Conservation (phyloP, 805 yeast species). For the Candida silvicultrix region DNA sequence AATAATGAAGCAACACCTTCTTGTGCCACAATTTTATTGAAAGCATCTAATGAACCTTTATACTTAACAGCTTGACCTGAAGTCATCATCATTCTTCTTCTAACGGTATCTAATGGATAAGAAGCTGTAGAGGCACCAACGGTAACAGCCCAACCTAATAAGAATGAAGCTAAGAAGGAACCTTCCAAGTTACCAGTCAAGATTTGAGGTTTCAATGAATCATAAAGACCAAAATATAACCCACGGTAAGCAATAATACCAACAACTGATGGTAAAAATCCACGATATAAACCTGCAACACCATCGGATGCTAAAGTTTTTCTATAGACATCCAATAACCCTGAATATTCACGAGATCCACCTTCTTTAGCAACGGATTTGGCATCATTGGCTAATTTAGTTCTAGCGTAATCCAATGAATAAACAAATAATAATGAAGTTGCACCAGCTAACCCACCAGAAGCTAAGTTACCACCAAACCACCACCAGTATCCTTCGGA, state of each 20-base stretch:
- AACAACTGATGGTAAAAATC: slow-evolving; percentile 92
- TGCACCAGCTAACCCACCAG: slow-evolving; percentile 97
- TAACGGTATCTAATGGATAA: slow-evolving; percentile 94
- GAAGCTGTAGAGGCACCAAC: slow-evolving; percentile 96
- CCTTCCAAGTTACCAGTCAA: slow-evolving; percentile 89
- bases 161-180: slow-evolving; percentile 86
- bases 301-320: slow-evolving; percentile 91
- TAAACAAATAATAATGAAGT: slow-evolving; percentile 81
- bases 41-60: slow-evolving; percentile 85
- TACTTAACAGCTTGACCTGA: slow-evolving; percentile 96
- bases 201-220: slow-evolving; percentile 86
- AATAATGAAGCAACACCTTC: slow-evolving; percentile 86
- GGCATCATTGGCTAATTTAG: slow-evolving; percentile 95
- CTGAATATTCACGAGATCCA: slow-evolving; percentile 92
- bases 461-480: slow-evolving; percentile 94
- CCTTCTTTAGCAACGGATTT: slow-evolving; percentile 63
- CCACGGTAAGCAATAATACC: slow-evolving; percentile 98
- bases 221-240: slow-evolving; percentile 92
- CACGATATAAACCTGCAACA: slow-evolving; percentile 95
- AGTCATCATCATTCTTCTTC: slow-evolving; percentile 99
- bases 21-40: slow-evolving; percentile 80
- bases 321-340: slow-evolving; percentile 88
- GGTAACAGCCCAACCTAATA: slow-evolving; percentile 93
- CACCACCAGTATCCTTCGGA: slow-evolving; percentile 81
- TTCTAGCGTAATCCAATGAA: slow-evolving; percentile 94